Base-by-base conservation (phyloP, 2,329 filamentous ascomycete genomes). In the Lasiodiplodia gonubiensis region DNA sequence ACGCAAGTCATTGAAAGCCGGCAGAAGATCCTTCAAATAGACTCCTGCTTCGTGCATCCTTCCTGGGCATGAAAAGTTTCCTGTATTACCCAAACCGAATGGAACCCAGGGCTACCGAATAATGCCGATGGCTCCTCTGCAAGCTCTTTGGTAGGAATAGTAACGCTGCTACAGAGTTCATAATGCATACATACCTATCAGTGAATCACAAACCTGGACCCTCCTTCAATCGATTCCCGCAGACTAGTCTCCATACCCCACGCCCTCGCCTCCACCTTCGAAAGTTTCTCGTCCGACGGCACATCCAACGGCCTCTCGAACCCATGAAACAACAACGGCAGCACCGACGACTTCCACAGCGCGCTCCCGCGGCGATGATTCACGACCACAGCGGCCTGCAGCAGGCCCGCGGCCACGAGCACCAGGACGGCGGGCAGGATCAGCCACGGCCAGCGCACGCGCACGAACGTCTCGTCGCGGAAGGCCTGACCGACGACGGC, bases 251-350 rank as follows among this genome's bases (percentile, higher is more conserved):
- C 49, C 49, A 52, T 8, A 4, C 6, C 14, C 49, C 49, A 52
- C 52, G 52, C 52, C 52, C 30, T 54, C 52, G 18, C 30, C 52
- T 54, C 30, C 6, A 54, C 30, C 16, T 7, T 7, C 52, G 52
- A 54, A 14, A 54, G 30, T 16, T 4, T 54, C 52, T 54, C 52
- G 5, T 10, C 21, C 12, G 6, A 2, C 18, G 25, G 27, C 52
- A 14, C 52, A 18, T 54, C 27, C 16, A 33, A 16, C 52, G 30
- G 30, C 27, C 18, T 35, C 27, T 54, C 52, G 16, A 54, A 54
- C 52, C 52, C 52, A 33, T 54, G 27, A 35, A 54, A 54, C 52
- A 54, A 16, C 27, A 54, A 23, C 27, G 52, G 30, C 52, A 54
- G 27, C 21, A 54, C 27, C 18, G 52, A 54, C 25, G 52, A 54